Evolutionary conservation across 352 stramenopile species (phyloP), one percentile per base, ranked within the genome.

Genomic region (Thraustochytrium sp.): DNA sequence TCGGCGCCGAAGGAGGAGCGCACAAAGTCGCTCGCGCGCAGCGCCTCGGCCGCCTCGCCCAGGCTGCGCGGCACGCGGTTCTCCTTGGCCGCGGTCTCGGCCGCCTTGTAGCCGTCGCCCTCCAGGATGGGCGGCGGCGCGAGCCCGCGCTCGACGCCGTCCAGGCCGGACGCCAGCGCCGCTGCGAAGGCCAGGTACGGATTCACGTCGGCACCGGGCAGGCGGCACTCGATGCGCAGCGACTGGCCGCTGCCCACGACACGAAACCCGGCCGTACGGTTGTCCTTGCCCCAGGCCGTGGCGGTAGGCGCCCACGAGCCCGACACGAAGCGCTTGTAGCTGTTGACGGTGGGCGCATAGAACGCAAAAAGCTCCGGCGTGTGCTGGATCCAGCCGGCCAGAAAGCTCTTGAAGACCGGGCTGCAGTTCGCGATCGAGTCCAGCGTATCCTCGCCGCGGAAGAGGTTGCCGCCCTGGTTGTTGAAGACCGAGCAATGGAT

Each of bases 151-250:
- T 65, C 37, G 49, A 85, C 23, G 49, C 80, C 80, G 16, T 76
- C 46, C 1, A 83, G 40, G 46, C 80, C 80, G 9, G 80, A 68
- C 11, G 80, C 80, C 13, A 85, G 31, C 11, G 53, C 49, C 21
- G 65, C 80, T 23, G 80, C 64, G 36, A 85, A 83, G 26, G 80
- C 80, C 16, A 85, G 42, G 29, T 85, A 85, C 2, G 68, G 65
- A 40, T 85, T 85, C 13, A 49, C 65, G 38, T 85, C 80, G 3
- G 80, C 80, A 36, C 80, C 80, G 13, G 65, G 65, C 13, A 85
- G 55, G 42, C 80, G 65, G 23, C 40, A 80, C 56, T 85, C 80
- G 44, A 85, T 75, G 37, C 80, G 65, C 18, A 85, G 38, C 3
- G 44, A 16, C 8, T 38, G 44, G 37, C 76, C 59, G 76, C 44